Evolutionary conservation across 192 early-diverging fungal genomes (phyloP), one percentile per base, ranked within the genome.

Genomic region (Allomyces macrogynus): DNA sequence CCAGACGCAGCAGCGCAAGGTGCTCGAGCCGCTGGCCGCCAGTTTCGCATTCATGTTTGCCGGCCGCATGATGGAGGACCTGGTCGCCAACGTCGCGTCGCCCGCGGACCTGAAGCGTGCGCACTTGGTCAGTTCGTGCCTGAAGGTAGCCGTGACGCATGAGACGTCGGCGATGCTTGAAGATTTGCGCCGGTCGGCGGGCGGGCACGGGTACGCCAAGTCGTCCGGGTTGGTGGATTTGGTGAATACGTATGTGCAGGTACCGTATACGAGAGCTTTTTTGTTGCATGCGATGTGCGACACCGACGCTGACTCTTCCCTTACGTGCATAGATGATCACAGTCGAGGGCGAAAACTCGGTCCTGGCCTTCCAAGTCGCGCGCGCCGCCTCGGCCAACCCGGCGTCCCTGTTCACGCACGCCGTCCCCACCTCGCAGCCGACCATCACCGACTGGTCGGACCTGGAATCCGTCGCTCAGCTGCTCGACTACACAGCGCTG

Each of bases 141-240:
- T 90, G 67, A 88, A 90, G 78, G 78, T 81, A 27, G 75, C 86
- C 72, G 81, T 79, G 20, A 86, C 86, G 10, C 81, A 83, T 16
- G 77, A 82, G 69, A 78, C 80, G 12, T 72, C 82, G 22, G 77
- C 74, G 25, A 78, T 83, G 44, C 84, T 90, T 64, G 88, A 90
- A 61, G 81, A 81, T 23, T 86, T 86, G 69, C 68, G 86, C 20
- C 83, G 84, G 27, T 82, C 82, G n/a, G 84, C 83, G 71, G 88
- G 88, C 71, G 88, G 88, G 44, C 86, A 90, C 43, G 88, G 86
- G 10, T 90, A 85, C 73, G 85, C 86, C 27, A 74, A 73, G 62
- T 88, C 86, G 77, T 83, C 83, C 40, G 88, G 88, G 2, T 74
- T 90, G 20, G 78, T 75, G 40, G 74, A 78, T 61, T 80, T 88